Conservation (phyloP, 2,329 filamentous ascomycete species). For the Paramyrothecium roridum region DNA sequence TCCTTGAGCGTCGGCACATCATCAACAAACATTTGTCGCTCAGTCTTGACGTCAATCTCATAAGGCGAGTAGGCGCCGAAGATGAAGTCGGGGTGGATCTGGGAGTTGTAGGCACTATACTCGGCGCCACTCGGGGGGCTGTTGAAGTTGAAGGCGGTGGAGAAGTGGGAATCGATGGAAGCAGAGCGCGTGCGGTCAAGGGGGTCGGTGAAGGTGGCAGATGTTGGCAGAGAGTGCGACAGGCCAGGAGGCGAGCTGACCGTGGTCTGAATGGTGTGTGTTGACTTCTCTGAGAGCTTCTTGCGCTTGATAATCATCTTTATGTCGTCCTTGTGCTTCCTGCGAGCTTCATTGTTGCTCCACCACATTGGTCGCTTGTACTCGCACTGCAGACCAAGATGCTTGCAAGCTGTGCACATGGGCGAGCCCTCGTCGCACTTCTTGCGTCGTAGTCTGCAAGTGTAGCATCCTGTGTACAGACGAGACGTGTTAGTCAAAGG, state of each 20-base stretch:
- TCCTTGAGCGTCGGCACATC: constrained; percentile 82
- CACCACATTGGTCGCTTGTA: constrained; percentile 98
- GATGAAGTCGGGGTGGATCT: constrained; percentile 61
- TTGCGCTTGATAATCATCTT: constrained; percentile 98
- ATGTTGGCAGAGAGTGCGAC: constrained; percentile 78
- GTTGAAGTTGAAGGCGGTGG: constrained; percentile 71
- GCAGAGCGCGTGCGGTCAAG: constrained; percentile 70
- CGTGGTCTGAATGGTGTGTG: constrained; percentile 52
- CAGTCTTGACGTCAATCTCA: constrained; percentile 94
- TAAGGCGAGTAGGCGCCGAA: constrained; percentile 69
- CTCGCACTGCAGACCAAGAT: constrained; percentile 83
- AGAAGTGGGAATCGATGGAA: constrained; percentile 78
- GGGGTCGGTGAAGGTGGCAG: constrained; percentile 74
- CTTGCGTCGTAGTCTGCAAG: constrained; percentile 63
- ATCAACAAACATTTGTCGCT: constrained; percentile 90
- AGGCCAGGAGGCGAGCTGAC: constrained; percentile 71
- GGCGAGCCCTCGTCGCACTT: constrained; percentile 67
- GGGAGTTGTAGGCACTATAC: constrained; percentile 59
- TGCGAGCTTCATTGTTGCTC: constrained; percentile 85
- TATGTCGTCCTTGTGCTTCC: constrained; percentile 88
- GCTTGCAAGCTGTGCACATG: constrained; percentile 63
- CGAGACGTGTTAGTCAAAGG: constrained; percentile 1
- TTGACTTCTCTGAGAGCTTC: constrained; percentile 85
- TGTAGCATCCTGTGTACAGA: constrained; percentile 58
- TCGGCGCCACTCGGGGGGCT: constrained; percentile 51